Percentiles rank a stretch among this genome's conserved stretches.
These are phyloP conservation scores for Gossypioides kirkii DNA, from an alignment of 345 rosid species.

Conservation along the genomic window DNA sequence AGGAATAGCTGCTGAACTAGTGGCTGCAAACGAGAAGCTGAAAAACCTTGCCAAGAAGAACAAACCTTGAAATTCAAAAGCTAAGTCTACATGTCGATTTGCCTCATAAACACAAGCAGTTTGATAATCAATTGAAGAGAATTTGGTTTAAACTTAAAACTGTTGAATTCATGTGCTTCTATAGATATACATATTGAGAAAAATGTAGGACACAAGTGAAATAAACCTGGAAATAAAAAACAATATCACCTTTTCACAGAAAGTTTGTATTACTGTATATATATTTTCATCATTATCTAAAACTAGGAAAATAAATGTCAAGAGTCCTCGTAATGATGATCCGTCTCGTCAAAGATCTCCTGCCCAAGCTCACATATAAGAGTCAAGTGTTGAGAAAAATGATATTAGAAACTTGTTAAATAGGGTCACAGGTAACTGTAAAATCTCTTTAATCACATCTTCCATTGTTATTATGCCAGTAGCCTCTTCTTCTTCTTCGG, in stretches of 20 bases:
- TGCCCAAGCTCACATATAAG: constrained; percentile 14
- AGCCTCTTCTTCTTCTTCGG: constrained; percentile 88
- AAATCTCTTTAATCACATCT: constrained; percentile 93
- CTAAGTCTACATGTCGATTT: neutral
- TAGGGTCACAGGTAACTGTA: constrained; percentile 45
- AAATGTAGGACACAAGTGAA: neutral
- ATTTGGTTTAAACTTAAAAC: neutral
- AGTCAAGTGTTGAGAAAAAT: neutral
- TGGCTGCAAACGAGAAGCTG: constrained; percentile 74
- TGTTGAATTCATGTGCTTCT: neutral
- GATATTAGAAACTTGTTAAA: neutral
- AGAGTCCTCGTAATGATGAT: constrained; percentile 72
- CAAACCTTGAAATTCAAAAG: constrained; percentile 26
- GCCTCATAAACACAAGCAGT: neutral
- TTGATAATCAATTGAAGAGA: constrained; percentile 8
- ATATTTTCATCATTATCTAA: neutral
- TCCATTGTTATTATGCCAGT: constrained; percentile 96
- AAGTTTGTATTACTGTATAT: neutral
- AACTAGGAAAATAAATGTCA: constrained; percentile 21
- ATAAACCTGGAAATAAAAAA: neutral
- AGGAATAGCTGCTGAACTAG: constrained; percentile 84
- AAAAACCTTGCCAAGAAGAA: constrained; percentile 47
- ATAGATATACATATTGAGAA: neutral
- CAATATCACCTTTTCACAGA: neutral
- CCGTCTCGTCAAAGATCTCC: constrained; percentile 97